Percentiles rank a stretch among this genome's conserved stretches.
Conservation (phyloP, 2,329 filamentous ascomycete species). For the Xylaria digitata region DNA sequence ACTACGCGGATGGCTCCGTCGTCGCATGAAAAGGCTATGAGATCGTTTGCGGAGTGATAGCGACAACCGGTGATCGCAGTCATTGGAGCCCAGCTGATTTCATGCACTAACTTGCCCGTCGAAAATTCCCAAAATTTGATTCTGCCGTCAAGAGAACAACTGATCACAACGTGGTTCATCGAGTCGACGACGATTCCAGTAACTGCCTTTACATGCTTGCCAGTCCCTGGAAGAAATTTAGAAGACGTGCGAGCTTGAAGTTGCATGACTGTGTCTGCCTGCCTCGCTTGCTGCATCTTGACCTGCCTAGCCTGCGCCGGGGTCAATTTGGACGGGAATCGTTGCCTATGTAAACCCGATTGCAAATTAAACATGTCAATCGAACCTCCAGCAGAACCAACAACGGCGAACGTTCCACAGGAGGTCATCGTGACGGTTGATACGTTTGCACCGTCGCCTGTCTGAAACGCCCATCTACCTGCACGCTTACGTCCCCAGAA, state of each 20-base stretch:
- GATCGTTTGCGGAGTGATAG: slow-evolving; percentile 84
- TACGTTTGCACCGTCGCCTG: slow-evolving; percentile 84
- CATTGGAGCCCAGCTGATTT: slow-evolving; percentile 86
- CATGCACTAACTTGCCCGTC: slow-evolving; percentile 80
- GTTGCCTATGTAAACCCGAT: slow-evolving; percentile 87
- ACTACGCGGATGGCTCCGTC: slow-evolving; percentile 89
- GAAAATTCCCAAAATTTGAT: slow-evolving; percentile 98
- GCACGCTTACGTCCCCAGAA: slow-evolving; percentile 97
- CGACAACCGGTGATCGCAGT: slow-evolving; percentile 79
- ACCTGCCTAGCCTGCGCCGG: slow-evolving; percentile 82
- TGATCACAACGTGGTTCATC: slow-evolving; percentile 87
- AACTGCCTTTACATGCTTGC: slow-evolving; percentile 82
- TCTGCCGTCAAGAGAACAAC: slow-evolving; percentile 89
- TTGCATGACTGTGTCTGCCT: slow-evolving; percentile 68
- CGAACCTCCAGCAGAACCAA: slow-evolving; percentile 84
- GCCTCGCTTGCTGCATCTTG: slow-evolving; percentile 71
- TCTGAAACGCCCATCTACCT: slow-evolving; percentile 92
- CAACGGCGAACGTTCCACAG: slow-evolving; percentile 91
- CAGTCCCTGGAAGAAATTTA: slow-evolving; percentile 64
- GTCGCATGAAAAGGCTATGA: slow-evolving; percentile 89
- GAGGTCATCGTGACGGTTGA: slow-evolving; percentile 88
- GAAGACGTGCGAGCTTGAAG: slow-evolving; percentile 60
- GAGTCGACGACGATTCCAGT: slow-evolving; percentile 89
- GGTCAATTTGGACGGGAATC: slow-evolving; percentile 83
- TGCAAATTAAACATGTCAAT: slow-evolving; percentile 98